Evolutionary conservation across 1,284 basidiomycete species (phyloP).

Genomic region (Cryptococcus maquisensis): DNA sequence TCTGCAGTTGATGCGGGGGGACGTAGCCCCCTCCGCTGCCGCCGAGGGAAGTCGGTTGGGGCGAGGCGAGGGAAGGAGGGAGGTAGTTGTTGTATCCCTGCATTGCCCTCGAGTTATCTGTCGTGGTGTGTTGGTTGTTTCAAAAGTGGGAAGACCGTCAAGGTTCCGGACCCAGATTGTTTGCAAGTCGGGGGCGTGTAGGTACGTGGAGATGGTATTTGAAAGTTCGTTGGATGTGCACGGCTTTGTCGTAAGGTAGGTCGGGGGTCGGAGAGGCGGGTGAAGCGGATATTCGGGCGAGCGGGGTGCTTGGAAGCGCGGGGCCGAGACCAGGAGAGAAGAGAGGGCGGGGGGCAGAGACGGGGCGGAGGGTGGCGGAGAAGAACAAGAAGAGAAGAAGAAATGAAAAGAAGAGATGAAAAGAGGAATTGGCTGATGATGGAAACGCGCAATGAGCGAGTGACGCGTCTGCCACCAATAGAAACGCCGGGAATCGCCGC

Average conservation of each 20-base stretch:
- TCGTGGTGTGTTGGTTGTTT: neutral
- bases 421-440: conserved; percentile 1
- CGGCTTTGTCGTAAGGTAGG: neutral
- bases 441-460: neutral
- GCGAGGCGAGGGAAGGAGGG: conserved; percentile 13
- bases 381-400: neutral
- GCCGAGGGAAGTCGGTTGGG: neutral
- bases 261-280: neutral
- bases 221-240: too few relatives aligned
- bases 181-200: too few relatives aligned
- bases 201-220: too few relatives aligned
- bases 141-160: neutral
- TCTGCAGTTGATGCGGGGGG: neutral
- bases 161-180: neutral
- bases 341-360: neutral
- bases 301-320: neutral
- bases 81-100: conserved; percentile 19
- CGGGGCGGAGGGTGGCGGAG: conserved; percentile 1
- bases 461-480: neutral
- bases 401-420: neutral
- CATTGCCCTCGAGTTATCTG: neutral
- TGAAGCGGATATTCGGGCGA: neutral
- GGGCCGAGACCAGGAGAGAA: neutral
- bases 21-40: neutral
- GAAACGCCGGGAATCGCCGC: neutral